phyloP scores from a whole-genome alignment of 2,329 filamentous ascomycete genomes.

The Xylaria hypoxylon region DNA sequence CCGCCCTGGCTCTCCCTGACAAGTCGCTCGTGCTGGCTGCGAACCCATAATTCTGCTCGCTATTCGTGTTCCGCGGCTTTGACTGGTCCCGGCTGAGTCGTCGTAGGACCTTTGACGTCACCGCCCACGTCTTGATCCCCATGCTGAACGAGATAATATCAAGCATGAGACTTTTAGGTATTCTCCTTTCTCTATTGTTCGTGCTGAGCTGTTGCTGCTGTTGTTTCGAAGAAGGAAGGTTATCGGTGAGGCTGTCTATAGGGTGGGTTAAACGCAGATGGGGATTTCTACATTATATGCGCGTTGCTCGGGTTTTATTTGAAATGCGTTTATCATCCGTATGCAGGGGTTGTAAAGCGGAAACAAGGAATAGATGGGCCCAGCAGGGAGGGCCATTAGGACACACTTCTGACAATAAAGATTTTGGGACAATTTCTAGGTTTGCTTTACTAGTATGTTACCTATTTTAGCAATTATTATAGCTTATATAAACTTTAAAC shows the following conservation, averaged over 20 bases:
- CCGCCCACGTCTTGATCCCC: conserved; percentile 37
- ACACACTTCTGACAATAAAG: too few species aligned
- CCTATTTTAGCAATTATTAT: too few species aligned
- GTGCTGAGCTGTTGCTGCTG: background rate
- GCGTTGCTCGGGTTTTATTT: conserved; percentile 25
- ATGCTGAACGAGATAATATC: conserved; percentile 34
- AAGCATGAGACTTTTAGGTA: conserved; percentile 22
- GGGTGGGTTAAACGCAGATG: conserved; percentile 2
- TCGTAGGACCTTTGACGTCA: conserved; percentile 36
- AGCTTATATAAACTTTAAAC: too few species aligned
- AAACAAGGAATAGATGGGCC: conserved; percentile 20
- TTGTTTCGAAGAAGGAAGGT: background rate
- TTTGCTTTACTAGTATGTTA: too few species aligned
- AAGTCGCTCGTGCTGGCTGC: conserved; percentile 19
- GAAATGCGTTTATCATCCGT: conserved; percentile 17
- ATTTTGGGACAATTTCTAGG: too few species aligned
- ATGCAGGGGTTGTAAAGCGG: conserved; percentile 18
- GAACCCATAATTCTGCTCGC: conserved; percentile 9
- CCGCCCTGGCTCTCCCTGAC: conserved; percentile 18
- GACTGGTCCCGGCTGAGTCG: conserved; percentile 27
- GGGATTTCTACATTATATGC: conserved; percentile 18
- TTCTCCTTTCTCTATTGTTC: background rate
- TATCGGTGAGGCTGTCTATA: conserved; percentile 1
- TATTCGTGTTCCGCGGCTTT: conserved; percentile 4
- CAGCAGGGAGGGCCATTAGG: too few species aligned